These are phyloP conservation scores for Madurella fahalii DNA, from an alignment of 2,329 filamentous ascomycete species.

Conservation along the genomic window DNA sequence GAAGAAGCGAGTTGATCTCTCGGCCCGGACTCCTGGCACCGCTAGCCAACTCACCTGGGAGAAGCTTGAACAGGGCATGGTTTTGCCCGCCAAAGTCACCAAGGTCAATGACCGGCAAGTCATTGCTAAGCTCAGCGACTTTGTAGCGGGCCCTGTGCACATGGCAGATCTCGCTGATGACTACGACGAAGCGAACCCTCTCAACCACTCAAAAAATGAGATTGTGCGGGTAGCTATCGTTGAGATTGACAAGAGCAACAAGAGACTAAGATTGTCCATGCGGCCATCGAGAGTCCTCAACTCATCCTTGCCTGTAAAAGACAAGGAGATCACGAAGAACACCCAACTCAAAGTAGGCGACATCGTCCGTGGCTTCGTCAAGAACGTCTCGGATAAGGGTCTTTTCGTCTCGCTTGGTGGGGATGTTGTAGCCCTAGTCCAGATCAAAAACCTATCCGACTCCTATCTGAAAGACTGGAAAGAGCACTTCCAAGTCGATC, in stretches of 20 bases:
- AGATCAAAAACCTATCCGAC: constrained; percentile 85
- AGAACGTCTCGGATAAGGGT: constrained; percentile 83
- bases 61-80: constrained; percentile 71
- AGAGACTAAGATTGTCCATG: constrained; percentile 75
- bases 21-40: constrained; percentile 62
- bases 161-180: constrained; percentile 83
- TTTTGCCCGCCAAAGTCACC: constrained; percentile 78
- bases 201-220: constrained; percentile 75
- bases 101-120: constrained; percentile 81
- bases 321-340: constrained; percentile 69
- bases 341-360: constrained; percentile 73
- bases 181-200: constrained; percentile 73
- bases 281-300: constrained; percentile 86
- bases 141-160: constrained; percentile 73
- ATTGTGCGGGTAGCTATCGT: constrained; percentile 84
- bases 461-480: constrained; percentile 95
- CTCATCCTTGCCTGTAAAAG: constrained; percentile 74
- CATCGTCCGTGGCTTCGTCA: constrained; percentile 85
- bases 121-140: constrained; percentile 79
- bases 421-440: constrained; percentile 75
- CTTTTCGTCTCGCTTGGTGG: constrained; percentile 82
- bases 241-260: constrained; percentile 76
- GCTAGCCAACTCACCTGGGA: constrained; percentile 61
- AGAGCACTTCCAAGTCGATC: constrained; percentile 77
- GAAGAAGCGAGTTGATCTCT: constrained; percentile 76